A percentile compares a stretch with the other conserved stretches of the same genome.
Conservation (phyloP, 148 eudicot genomes). For the Persicaria maculosa region DNA sequence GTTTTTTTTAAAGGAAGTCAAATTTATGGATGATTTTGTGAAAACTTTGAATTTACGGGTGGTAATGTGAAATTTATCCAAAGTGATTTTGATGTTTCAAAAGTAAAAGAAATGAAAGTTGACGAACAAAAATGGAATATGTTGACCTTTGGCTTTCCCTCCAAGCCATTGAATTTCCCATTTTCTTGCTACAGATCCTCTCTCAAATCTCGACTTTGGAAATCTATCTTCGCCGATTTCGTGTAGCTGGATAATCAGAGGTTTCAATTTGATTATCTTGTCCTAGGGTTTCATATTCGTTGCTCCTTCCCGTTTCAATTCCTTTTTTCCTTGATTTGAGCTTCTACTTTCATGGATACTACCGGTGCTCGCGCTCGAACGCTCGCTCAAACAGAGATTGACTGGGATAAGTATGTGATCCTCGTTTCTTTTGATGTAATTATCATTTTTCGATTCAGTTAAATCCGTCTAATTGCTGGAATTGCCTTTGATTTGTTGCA, state of each 20-base stretch:
- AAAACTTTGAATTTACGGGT: no score
- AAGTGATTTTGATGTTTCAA: no score
- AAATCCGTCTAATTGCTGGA: not conserved
- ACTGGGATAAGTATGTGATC: conserved; percentile 77
- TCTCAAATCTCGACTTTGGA: not conserved
- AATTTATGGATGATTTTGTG: no score
- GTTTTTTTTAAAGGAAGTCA: no score
- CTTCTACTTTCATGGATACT: conserved; percentile 28
- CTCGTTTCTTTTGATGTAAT: conserved; percentile 1
- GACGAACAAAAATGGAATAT: not conserved
- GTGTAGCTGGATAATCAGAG: not conserved
- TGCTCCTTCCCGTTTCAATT: not conserved
- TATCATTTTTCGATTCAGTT: not conserved
- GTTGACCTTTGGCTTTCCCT: conserved; percentile 3
- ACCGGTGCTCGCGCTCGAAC: conserved; percentile 39
- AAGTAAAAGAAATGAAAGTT: not conserved
- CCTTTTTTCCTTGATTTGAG: not conserved
- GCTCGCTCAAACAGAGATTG: conserved; percentile 72
- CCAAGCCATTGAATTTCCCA: conserved; percentile 3
- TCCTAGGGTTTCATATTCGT: not conserved
- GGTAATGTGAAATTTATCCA: no score
- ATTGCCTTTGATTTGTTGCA: not conserved
- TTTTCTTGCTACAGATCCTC: not conserved
- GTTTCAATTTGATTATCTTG: not conserved
- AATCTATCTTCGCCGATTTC: not conserved